Conservation (phyloP, 2,329 filamentous ascomycete species). For the Colletotrichum sp. region DNA sequence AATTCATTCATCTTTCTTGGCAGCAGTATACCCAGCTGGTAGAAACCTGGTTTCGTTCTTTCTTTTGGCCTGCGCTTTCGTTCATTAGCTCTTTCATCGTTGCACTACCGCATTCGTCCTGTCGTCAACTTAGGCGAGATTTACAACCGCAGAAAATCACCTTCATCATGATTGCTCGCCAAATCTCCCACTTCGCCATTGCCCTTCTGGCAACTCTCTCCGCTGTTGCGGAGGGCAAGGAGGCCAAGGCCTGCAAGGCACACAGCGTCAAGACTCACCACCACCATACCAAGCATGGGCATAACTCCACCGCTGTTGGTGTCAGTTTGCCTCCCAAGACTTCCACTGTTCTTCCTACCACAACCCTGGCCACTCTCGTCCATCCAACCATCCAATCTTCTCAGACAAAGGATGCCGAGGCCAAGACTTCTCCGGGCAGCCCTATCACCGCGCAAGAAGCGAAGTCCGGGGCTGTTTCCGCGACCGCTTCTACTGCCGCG, state of each 20-base stretch:
- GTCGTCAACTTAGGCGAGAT: accelerated
- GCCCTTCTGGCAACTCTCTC: neutral
- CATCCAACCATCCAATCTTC: neutral
- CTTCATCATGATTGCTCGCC: neutral
- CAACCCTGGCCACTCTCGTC: neutral
- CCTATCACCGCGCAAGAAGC: neutral
- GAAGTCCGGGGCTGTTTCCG: neutral
- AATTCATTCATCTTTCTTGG: neutral
- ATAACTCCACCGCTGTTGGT: neutral
- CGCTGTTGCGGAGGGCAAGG: neutral
- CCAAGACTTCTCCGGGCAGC: neutral
- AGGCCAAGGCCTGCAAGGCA: neutral
- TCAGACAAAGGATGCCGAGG: neutral
- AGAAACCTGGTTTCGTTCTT: neutral
- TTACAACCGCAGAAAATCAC: neutral
- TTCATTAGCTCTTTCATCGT: neutral
- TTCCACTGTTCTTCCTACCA: neutral
- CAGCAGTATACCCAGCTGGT: neutral
- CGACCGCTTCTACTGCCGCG: neutral
- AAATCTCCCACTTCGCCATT: neutral
- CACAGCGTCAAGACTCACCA: neutral
- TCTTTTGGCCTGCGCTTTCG: neutral
- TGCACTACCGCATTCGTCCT: neutral
- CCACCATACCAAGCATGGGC: neutral
- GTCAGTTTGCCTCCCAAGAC: neutral